Conservation (phyloP, 2,329 filamentous ascomycete species). For the Monilinia laxa region DNA sequence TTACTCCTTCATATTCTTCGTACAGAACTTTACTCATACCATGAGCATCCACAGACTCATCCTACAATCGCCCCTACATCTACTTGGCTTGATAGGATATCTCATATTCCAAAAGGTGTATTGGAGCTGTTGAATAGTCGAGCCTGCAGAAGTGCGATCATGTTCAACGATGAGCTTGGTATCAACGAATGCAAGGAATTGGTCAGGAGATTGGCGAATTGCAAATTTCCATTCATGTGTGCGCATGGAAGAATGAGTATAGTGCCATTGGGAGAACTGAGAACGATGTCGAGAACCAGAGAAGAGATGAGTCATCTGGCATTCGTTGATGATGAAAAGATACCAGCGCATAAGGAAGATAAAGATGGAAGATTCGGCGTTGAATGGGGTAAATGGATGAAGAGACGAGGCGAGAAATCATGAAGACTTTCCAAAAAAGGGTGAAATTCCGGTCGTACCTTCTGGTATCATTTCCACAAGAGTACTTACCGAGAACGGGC, state of each 20-base stretch:
- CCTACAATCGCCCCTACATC: slow-evolving; percentile 29
- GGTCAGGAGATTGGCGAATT: slow-evolving; percentile 56
- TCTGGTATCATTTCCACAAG: not conserved
- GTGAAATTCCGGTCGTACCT: not conserved
- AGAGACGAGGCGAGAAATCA: not conserved
- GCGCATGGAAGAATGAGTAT: slow-evolving; percentile 73
- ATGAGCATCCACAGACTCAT: slow-evolving; percentile 24
- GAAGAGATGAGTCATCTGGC: no score
- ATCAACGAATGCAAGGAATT: slow-evolving; percentile 58
- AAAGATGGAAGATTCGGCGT: not conserved
- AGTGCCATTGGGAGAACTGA: slow-evolving; percentile 58
- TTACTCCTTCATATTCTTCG: slow-evolving; percentile 74
- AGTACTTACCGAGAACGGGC: no score
- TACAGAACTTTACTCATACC: slow-evolving; percentile 66
- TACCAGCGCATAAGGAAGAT: not conserved
- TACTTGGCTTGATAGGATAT: slow-evolving; percentile 61
- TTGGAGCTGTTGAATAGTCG: slow-evolving; percentile 74
- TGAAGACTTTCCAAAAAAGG: not conserved
- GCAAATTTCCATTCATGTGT: slow-evolving; percentile 77
- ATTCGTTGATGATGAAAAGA: not conserved
- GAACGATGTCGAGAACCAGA: not conserved
- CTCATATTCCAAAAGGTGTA: slow-evolving; percentile 71
- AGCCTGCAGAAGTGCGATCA: slow-evolving; percentile 76
- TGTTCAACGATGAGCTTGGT: slow-evolving; percentile 76
- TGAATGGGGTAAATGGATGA: slow-evolving; percentile 15